A percentile compares a stretch with the other conserved stretches of the same genome.
These are phyloP conservation scores for Venturia aucupariae DNA, from an alignment of 2,329 filamentous ascomycete genomes.

Conservation along the genomic window DNA sequence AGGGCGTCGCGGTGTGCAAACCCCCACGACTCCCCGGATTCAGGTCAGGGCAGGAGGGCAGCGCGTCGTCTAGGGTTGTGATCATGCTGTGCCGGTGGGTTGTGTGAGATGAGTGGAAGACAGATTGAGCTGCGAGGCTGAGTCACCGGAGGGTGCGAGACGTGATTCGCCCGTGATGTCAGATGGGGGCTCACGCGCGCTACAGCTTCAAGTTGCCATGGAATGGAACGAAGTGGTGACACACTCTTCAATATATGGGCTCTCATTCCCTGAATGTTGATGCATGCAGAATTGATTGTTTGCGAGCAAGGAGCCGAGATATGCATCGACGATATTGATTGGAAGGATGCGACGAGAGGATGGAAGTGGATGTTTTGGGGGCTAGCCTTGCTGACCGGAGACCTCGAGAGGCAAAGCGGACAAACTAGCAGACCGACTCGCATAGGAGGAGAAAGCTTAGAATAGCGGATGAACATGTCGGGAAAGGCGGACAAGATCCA, in stretches of 20 bases:
- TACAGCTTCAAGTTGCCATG: background rate
- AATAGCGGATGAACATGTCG: too few species aligned
- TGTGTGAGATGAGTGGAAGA: background rate
- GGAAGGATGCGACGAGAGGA: background rate
- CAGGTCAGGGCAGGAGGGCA: background rate
- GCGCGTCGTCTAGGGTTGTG: background rate
- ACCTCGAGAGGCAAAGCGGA: background rate
- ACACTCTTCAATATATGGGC: background rate
- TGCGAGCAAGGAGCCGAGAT: background rate
- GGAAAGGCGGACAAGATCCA: background rate
- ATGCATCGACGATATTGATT: background rate
- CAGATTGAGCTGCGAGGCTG: slow-evolving; percentile 7
- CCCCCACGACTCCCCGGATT: background rate
- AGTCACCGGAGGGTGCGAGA: background rate
- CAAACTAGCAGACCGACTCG: too few species aligned
- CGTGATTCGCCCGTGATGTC: slow-evolving; percentile 1
- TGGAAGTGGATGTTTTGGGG: background rate
- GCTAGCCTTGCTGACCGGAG: background rate
- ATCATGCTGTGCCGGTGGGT: background rate
- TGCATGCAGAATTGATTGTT: background rate
- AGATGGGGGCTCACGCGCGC: background rate
- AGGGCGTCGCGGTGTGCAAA: background rate
- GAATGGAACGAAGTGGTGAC: background rate
- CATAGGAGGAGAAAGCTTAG: too few species aligned
- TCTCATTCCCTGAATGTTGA: background rate